Base-by-base conservation (phyloP, 768 basidiomycete genomes). In the Leucocoprinus leucothites region DNA sequence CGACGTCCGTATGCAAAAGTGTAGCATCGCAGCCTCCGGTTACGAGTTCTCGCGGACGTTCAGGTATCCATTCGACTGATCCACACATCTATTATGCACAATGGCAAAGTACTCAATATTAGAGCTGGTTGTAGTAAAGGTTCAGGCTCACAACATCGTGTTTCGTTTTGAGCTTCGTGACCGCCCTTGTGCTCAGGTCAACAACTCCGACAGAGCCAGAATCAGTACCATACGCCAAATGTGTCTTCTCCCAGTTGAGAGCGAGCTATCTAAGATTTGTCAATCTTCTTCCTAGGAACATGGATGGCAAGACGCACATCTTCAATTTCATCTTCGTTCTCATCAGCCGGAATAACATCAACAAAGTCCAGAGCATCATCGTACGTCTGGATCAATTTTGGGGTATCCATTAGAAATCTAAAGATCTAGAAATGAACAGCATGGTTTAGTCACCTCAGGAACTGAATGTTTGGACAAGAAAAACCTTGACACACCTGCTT, bases 1-100 rank as follows among this genome's bases (percentile, higher is more conserved):
- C 60, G 55, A 79, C 79, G 61, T 91, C 87, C 62, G 82, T 85
- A 62, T 93, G 91, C 13, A 88, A 64, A 22, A 93, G 61, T 3
- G 74, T 69, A 38, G 76, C 80, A 60, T 94, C 91, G 62, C 87
- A 92, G 1, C 91, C 91, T 4, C 83, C 89, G 57, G 86, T 90
- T 21, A 94, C 75, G 11, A 91, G 63, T 65, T 93, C 91, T 41
- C 74, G 76, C 3, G 87, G 82, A 21, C 89, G 76, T 63, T 79
- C 79, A 6, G 88, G 85, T 56, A 93, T 81, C 65, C 90, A 92
- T 57, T 74, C 80, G 36, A 87, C 82, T 16, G 79, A 77, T 9
- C 81, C 84, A 45, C 87, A 89, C 11, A 93, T 81, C 90, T 92
- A 62, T 34, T 57, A n/a, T 42, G 16, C 5, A 38, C 11, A 38